Percentiles rank a stretch among this genome's conserved stretches.
Evolutionary conservation across 2,329 filamentous ascomycete species (phyloP).

Genomic region (Cadophora sp.): DNA sequence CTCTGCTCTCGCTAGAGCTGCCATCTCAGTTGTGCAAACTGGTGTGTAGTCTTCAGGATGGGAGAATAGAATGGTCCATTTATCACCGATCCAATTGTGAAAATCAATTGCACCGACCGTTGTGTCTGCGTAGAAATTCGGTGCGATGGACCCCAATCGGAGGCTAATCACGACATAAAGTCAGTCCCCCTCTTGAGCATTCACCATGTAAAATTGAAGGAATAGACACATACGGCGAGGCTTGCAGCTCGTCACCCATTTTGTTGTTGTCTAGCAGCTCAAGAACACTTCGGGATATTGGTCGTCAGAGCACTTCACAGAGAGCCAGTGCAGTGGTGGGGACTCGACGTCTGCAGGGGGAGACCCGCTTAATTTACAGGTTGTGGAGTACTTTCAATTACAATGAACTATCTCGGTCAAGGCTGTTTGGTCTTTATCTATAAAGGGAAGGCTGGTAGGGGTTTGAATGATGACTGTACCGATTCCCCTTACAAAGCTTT

Average conservation of each 20-base stretch:
- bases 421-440: not conserved
- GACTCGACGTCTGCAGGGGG: no score
- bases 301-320: no score
- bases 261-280: no score
- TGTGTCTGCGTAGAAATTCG: slow-evolving; percentile 84
- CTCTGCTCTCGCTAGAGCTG: slow-evolving; percentile 88
- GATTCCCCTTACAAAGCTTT: not conserved
- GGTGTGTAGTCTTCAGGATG: slow-evolving; percentile 92
- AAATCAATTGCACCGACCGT: slow-evolving; percentile 81
- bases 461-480: not conserved
- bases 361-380: no score
- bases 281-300: no score
- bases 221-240: no score
- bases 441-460: not conserved
- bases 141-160: slow-evolving; percentile 70
- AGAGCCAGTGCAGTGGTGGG: no score
- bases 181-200: no score
- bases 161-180: slow-evolving; percentile 51
- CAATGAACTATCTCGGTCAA: not conserved
- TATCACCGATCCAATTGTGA: slow-evolving; percentile 80
- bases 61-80: slow-evolving; percentile 83
- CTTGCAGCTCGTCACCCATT: no score
- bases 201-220: no score
- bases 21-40: slow-evolving; percentile 94
- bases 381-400: no score